These are phyloP conservation scores for Yamadazyma triangularis DNA, from an alignment of 1,139 yeast species.

Conservation along the genomic window DNA sequence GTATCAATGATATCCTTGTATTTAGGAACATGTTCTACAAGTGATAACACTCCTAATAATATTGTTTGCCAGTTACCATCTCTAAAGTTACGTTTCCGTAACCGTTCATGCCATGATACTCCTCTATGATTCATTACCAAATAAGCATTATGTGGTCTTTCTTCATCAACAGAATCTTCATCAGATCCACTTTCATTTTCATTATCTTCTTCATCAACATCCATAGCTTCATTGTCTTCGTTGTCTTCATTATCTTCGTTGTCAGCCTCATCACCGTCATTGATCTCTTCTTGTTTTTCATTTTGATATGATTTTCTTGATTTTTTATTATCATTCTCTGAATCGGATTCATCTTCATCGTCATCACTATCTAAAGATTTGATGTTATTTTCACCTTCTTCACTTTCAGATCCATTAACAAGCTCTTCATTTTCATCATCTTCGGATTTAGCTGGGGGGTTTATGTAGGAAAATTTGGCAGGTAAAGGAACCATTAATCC, in stretches of 20 bases:
- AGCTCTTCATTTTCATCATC: constrained; percentile 14
- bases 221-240: constrained; percentile 21
- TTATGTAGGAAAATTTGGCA: constrained; percentile 23
- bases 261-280: constrained; percentile 23
- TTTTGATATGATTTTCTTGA: constrained; percentile 1
- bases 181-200: constrained; percentile 11
- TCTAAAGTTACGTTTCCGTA: constrained; percentile 67
- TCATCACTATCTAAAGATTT: constrained; percentile 19
- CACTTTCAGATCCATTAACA: constrained; percentile 23
- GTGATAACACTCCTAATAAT: constrained; percentile 64
- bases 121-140: constrained; percentile 58
- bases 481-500: constrained; percentile 43
- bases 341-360: constrained; percentile 17
- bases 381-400: constrained; percentile 17
- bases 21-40: constrained; percentile 55
- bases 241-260: constrained; percentile 12
- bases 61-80: constrained; percentile 87
- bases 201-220: constrained; percentile 21
- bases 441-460: constrained; percentile 10
- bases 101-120: constrained; percentile 70
- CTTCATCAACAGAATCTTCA: constrained; percentile 15
- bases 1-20: constrained; percentile 44
- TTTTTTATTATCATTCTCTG: constrained; percentile 6
- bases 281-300: constrained; percentile 14
- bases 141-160: constrained; percentile 46